Evolutionary conservation across 768 basidiomycete genomes (phyloP), one percentile per base, ranked within the genome.

Genomic region (Amanita muscaria): DNA sequence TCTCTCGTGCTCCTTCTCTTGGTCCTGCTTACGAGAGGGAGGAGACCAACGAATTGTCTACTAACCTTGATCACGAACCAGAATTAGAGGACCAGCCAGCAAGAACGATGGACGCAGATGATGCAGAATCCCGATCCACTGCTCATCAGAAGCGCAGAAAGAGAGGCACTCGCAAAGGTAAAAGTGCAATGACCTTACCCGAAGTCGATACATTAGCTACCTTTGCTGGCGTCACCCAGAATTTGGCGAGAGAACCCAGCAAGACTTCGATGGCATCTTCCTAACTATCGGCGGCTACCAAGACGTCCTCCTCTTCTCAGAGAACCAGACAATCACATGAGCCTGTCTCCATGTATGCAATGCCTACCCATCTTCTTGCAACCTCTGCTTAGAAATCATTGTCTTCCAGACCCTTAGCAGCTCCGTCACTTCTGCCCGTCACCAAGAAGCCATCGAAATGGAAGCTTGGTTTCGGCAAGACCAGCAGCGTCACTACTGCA

Each of bases 361-460:
- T 74, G 48, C 71, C 70, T 8, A 55, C 62, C 22, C 59, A 62
- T 19, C 50, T 67, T 42, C 57, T 60, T 31, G 54, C 52, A 11
- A 51, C 42, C 15, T 50, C 57, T 35, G 53, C 56, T 32, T 53
- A 48, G 37, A 48, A 48, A 57, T 16, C 49, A 49, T 14, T 43
- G 58, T 40, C 27, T 49, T 18, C 21, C 46, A 16, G 34, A 29
- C 31, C 55, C 52, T 51, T 1, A 8, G 18, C 29, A 31, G 29
- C 55, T 46, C 50, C 43, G 18, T 34, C 55, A 18, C 53, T 54
- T 15, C 39, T 61, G 5, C 64, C 76, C 19, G 65, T 73, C 25
- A 67, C 73, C 46, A 90, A 88, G 70, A 90, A 90, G 69, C 70
- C 84, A 42, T 88, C 83, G n/a, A 88, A 80, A 56, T 83, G 90